Percentiles rank a stretch among this genome's conserved stretches.
Evolutionary conservation across 306 rosid genomes (phyloP).

Genomic region (Prunus mongolica): DNA sequence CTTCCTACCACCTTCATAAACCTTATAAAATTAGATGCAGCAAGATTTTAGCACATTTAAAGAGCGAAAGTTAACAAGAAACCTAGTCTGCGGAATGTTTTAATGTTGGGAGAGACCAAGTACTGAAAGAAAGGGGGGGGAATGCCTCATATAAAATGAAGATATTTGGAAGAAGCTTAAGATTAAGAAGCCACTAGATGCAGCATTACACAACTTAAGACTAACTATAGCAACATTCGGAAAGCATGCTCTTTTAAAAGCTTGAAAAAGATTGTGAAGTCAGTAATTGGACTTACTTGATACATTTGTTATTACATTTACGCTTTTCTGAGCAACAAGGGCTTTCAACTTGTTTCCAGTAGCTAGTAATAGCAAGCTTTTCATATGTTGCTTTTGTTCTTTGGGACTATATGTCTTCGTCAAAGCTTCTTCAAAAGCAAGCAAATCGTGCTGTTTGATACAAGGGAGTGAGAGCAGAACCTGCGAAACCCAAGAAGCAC

Average conservation of each 20-base stretch:
- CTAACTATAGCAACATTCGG: neutral
- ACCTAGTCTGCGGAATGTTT: too few relatives aligned
- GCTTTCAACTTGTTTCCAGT: slow-evolving; percentile 91
- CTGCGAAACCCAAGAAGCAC: slow-evolving; percentile 33
- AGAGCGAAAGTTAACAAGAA: too few relatives aligned
- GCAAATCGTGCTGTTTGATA: slow-evolving; percentile 66
- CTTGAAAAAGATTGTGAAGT: slow-evolving; percentile 7
- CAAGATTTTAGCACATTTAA: too few relatives aligned
- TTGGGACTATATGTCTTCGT: slow-evolving; percentile 80
- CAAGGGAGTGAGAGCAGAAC: slow-evolving; percentile 77
- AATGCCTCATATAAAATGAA: too few relatives aligned
- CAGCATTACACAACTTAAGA: too few relatives aligned
- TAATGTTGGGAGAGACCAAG: too few relatives aligned
- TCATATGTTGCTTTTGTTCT: slow-evolving; percentile 93
- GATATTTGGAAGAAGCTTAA: too few relatives aligned
- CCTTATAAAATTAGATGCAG: too few relatives aligned
- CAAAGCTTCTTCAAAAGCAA: slow-evolving; percentile 91
- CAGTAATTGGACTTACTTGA: slow-evolving; percentile 54
- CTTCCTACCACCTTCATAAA: too few relatives aligned
- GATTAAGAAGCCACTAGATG: too few relatives aligned
- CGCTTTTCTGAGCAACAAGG: slow-evolving; percentile 81
- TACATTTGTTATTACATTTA: slow-evolving; percentile 84
- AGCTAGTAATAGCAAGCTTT: slow-evolving; percentile 72
- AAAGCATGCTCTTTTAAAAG: neutral
- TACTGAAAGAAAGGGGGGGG: too few relatives aligned